These are phyloP conservation scores for Leptomonas pyrrhocoris DNA, from an alignment of 208 protist genomes.

Conservation along the genomic window DNA sequence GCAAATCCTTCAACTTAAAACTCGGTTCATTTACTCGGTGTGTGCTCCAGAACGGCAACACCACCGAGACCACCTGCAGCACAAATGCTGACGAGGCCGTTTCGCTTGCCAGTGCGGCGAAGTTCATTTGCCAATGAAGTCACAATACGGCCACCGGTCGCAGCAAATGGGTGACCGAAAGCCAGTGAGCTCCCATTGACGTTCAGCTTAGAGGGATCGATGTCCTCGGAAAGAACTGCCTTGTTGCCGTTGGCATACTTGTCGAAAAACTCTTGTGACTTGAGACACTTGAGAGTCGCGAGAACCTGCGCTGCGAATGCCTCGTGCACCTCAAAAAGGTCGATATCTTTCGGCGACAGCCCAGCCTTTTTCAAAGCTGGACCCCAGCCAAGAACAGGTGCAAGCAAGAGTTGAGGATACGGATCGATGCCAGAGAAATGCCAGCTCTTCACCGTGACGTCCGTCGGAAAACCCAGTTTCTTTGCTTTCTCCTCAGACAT, in stretches of 20 bases:
- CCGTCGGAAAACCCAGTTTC: slow-evolving; percentile 74
- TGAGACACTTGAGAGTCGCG: slow-evolving; percentile 71
- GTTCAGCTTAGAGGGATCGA: slow-evolving; percentile 81
- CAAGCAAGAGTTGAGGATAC: slow-evolving; percentile 87
- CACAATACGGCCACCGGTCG: slow-evolving; percentile 84
- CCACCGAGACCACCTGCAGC: slow-evolving; percentile 85
- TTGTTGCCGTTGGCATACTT: slow-evolving; percentile 39
- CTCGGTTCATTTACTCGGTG: slow-evolving; percentile 27
- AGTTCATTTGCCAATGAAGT: slow-evolving; percentile 81
- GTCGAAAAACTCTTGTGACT: slow-evolving; percentile 77
- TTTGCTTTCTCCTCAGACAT: slow-evolving; percentile 88
- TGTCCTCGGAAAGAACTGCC: slow-evolving; percentile 44
- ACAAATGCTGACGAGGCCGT: slow-evolving; percentile 88
- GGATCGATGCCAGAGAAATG: slow-evolving; percentile 86
- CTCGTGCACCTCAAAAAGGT: slow-evolving; percentile 90
- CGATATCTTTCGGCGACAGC: slow-evolving; percentile 76
- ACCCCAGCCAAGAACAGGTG: slow-evolving; percentile 83
- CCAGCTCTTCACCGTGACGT: slow-evolving; percentile 66
- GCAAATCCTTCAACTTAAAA: not conserved
- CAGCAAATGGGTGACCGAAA: slow-evolving; percentile 88
- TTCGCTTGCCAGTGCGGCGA: slow-evolving; percentile 71
- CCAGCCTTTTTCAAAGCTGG: slow-evolving; percentile 68
- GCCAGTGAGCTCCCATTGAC: slow-evolving; percentile 82
- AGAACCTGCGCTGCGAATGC: slow-evolving; percentile 90
- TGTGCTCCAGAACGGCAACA: slow-evolving; percentile 76